Conservation (phyloP, 1,139 yeast species). For the Insectozyma bohioensis region DNA sequence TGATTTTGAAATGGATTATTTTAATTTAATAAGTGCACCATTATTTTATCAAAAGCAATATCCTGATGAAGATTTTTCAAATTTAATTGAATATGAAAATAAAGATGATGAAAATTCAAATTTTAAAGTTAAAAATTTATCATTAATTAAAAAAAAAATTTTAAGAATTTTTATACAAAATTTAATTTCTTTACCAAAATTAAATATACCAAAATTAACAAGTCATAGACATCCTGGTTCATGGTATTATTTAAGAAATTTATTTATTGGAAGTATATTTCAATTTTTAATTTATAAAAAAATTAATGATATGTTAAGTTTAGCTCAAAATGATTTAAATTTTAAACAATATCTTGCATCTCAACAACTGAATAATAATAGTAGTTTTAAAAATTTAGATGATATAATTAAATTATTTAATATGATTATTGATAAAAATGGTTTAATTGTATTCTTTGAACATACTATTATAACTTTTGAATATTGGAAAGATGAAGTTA, state of each 20-base stretch:
- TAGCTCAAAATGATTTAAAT: conserved; percentile 10
- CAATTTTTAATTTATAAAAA: conserved; percentile 39
- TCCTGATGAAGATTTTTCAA: conserved; percentile 36
- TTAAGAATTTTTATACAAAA: conserved; percentile 27
- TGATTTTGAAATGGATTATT: conserved; percentile 20
- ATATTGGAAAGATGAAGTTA: conserved; percentile 40
- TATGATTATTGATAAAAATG: conserved; percentile 15
- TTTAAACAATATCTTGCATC: conserved; percentile 10
- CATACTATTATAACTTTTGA: conserved; percentile 32
- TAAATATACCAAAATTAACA: conserved; percentile 36
- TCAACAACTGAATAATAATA: too few relatives aligned
- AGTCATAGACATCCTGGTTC: conserved; percentile 45
- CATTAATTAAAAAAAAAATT: conserved; percentile 22
- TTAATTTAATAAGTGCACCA: conserved; percentile 31
- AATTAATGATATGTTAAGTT: conserved; percentile 22
- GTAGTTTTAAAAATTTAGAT: background rate
- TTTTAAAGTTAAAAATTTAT: conserved; percentile 18
- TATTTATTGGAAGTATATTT: conserved; percentile 39
- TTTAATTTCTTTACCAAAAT: conserved; percentile 31
- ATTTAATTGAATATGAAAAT: conserved; percentile 21
- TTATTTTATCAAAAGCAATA: conserved; percentile 26
- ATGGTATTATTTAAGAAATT: conserved; percentile 43
- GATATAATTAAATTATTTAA: background rate
- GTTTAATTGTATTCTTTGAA: conserved; percentile 27
- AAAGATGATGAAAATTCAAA: conserved; percentile 15